Conservation (phyloP, 306 rosid species). For the Fagus crenata region DNA sequence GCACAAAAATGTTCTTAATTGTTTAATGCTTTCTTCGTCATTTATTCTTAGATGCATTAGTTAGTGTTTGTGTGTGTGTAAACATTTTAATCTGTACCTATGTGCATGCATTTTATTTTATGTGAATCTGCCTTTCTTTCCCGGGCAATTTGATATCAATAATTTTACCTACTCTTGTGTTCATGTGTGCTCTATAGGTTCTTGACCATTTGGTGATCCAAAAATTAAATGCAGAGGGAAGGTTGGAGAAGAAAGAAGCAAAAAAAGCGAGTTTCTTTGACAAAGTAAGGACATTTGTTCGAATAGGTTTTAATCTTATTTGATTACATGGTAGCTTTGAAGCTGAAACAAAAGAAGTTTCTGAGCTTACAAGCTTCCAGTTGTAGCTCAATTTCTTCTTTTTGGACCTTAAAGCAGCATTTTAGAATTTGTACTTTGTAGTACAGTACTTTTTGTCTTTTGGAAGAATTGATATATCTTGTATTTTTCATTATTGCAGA, state of each 20-base stretch:
- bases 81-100: conserved; percentile 10
- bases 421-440: neutral
- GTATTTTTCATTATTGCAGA: conserved; percentile 49
- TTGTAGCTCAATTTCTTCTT: conserved; percentile 5
- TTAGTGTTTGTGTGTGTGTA: neutral
- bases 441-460: neutral
- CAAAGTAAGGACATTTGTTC: conserved; percentile 62
- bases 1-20: neutral
- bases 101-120: neutral
- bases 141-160: conserved; percentile 5
- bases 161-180: conserved; percentile 24
- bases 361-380: conserved; percentile 4
- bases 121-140: conserved; percentile 8
- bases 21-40: neutral
- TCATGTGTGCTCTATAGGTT: conserved; percentile 59
- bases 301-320: conserved; percentile 19
- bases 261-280: conserved; percentile 89
- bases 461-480: neutral
- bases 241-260: conserved; percentile 94
- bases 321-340: conserved; percentile 2
- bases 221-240: conserved; percentile 96
- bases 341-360: conserved; percentile 12
- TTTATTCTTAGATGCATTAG: neutral
- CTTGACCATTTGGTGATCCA: conserved; percentile 99
- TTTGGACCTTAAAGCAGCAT: neutral